Evolutionary conservation across 2,329 filamentous ascomycete genomes (phyloP), one percentile per base, ranked within the genome.

Genomic region (Metarhizium rileyi): DNA sequence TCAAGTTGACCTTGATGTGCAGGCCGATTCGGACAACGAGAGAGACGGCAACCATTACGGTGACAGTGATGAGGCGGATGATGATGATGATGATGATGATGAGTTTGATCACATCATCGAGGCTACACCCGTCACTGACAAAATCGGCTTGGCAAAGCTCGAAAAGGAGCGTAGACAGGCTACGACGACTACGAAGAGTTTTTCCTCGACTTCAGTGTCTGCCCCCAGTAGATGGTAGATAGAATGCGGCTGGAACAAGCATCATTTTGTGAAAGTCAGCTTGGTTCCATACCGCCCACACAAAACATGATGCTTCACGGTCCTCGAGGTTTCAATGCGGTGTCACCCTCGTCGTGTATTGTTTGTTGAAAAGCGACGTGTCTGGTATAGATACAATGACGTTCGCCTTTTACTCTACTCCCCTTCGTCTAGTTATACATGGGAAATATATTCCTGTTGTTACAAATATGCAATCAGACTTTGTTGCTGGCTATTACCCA

Each of bases 51-150:
- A 90, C 2, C 46, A 22, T 3, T 27, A 42, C 4, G 86, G 89
- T 52, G 77, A 83, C 51, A 75, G 70, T 22, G 66, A 70, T 23
- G 79, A 59, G 4, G 76, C 71, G 9, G 81, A 74, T 1, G 78
- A 81, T 23, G 79, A 59, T 5, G 76, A 71, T 9, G 81, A 74
- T 1, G 78, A 81, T 16, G 85, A 93, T 48, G 86, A 86, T 44
- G 85, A 89, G 46, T 95, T 97, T 62, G 91, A 97, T 62, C 85
- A 85, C 56, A 94, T 98, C 66, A 95, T 96, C 61, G 82, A 90
- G 58, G 91, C 93, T 0, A 91, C 88, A 3, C 89, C 89, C 0
- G 81, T 94, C 18, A 96, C 90, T 0, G 91, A 96, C 64, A 80
- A 85, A 49, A 87, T 86, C 12, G 91, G 91, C 0, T 60, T 82